Evolutionary conservation across 306 rosid genomes (phyloP), one percentile per base, ranked within the genome.

Genomic region (Acacia melanoxylon): DNA sequence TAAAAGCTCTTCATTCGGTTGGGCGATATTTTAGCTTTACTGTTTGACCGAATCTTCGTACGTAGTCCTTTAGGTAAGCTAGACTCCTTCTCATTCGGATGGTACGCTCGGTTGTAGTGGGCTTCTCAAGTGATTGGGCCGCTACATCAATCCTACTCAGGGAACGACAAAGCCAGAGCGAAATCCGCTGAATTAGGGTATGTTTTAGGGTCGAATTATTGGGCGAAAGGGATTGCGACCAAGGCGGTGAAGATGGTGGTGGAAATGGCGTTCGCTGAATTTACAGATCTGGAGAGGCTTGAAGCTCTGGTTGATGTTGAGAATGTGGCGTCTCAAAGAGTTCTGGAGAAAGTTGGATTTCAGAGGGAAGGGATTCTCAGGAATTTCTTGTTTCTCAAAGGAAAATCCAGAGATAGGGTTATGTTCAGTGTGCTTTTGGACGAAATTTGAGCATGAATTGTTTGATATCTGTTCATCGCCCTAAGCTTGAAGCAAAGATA

Each of bases 211-310:
- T 89, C 86, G 19, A 81, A 79, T 10, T 87, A 80, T 41, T 92
- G 95, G 98, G 94, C 93, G 22, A 92, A 83, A 83, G 98, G 98
- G 78, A 84, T 94, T 61, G 91, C 74, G 3, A 87, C 94, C 0
- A 19, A 24, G 65, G 97, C 83, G 46, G 97, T 92, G 82, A 91
- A 87, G 63, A 56, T 87, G 84, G 92, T 68, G 72, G 74, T 68
- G 17, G 82, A 88, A 68, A 79, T 29, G 13, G 88, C 87, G 12
- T 94, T 90, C 16, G 51, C 3, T 13, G 97, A 92, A 33, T 78
- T 88, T 77, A 52, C 84, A 9, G 74, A 88, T 27, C 42, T 94
- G 89, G 97, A 87, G 81, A 89, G 98, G 76, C 51, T 94, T 45
- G 98, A 91, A 79, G 98, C 94, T 82, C 31, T 90, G 1, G 93